Evolutionary conservation across 2,329 filamentous ascomycete genomes (phyloP), one percentile per base, ranked within the genome.

Genomic region (Cladosporium austrohemisphaericum): DNA sequence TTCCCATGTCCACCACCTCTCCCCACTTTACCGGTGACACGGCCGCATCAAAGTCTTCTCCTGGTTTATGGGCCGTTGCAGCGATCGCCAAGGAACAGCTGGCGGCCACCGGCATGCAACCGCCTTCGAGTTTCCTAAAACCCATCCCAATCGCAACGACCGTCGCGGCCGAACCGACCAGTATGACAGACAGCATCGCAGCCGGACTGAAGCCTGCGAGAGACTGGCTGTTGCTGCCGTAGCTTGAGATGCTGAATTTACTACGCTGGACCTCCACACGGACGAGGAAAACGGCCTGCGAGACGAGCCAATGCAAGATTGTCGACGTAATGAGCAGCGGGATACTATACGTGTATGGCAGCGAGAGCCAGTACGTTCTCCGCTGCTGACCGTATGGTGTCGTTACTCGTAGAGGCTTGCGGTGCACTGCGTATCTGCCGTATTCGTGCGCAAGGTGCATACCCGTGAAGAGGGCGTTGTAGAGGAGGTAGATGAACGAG

Each of bases 371-470:
- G 49, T 74, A 72, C 0, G 65, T 72, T 2, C 52, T 59, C 8
- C 71, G 62, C 38, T 75, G 73, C 2, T 55, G 8, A 1, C 60
- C 68, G 1, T 51, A 22, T 0, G 71, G 68, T 0, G 60, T 58
- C 0, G 67, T 70, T 0, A 73, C 71, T 1, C 71, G 62, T 0
- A 75, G 63, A 0, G 55, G 45, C 48, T 69, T 72, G 1, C 58
- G 53, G 0, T 49, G 9, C 0, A 47, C 25, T 3, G 66, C 64
- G 57, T 71, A 74, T 0, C 57, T 55, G 35, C 65, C 69, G 61
- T 71, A 81, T 58, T 81, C 78, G 7, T 63, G 57, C 0, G 68
- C 71, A 0, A 72, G 56, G 0, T 75, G 63, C 61, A 78, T 76
- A 2, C 59, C 64, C 0, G 73, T 80, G 18, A 73, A 63, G 5